phyloP scores from a whole-genome alignment of 176 grass and related monocot genomes.

The Juncus inflexus region DNA sequence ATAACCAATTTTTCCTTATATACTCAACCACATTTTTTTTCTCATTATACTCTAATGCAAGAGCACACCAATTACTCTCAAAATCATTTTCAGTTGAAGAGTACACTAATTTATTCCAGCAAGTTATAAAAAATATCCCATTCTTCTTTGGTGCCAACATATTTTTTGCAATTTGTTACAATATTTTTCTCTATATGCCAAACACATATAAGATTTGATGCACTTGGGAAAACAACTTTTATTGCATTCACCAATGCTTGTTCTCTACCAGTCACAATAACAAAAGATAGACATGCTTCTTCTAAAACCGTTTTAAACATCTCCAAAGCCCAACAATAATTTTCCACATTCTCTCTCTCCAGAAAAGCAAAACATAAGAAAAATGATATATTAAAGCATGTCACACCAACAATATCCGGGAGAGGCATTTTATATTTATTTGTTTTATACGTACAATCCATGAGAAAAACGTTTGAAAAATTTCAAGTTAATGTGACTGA shows the following conservation, averaged over 20 bases:
- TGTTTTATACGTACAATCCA: no score
- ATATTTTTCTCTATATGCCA: neutral
- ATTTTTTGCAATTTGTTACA: no score
- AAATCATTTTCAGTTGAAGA: no score
- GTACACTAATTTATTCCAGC: no score
- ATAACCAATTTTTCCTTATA: no score
- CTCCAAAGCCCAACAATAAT: neutral
- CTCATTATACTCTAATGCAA: no score
- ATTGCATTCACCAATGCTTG: no score
- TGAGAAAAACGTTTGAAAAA: neutral
- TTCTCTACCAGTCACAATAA: neutral
- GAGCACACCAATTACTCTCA: no score
- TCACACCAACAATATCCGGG: neutral
- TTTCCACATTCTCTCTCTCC: neutral
- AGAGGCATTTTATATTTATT: neutral
- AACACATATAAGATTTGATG: neutral
- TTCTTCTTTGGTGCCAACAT: no score
- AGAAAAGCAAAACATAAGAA: neutral
- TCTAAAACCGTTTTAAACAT: neutral
- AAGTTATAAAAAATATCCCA: no score
- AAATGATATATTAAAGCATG: conserved; percentile 2
- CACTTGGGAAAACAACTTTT: neutral
- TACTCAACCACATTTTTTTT: no score
- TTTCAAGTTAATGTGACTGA: neutral
- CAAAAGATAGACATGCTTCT: conserved; percentile 3